Percentiles rank a stretch among this genome's conserved stretches.
Conservation (phyloP, 108 stramenopile species). For the Pinguiococcus pyrenoidosus region DNA sequence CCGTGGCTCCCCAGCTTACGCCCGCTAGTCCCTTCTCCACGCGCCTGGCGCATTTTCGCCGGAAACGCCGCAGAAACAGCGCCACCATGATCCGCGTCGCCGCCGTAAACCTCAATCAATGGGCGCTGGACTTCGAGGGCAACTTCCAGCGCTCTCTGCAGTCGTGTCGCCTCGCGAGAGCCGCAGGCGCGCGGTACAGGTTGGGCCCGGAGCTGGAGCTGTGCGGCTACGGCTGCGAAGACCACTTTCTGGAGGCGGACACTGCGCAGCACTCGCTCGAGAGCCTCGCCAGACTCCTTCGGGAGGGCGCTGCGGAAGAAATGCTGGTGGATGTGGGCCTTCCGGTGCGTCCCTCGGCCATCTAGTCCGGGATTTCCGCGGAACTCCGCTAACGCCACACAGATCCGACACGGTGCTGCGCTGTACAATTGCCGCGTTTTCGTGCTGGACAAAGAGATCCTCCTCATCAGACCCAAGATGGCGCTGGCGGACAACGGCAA, state of each 20-base stretch:
- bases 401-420: not conserved
- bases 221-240: slow-evolving; percentile 93
- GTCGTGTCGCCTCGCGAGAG: slow-evolving; percentile 65
- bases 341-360: no score
- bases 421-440: slow-evolving; percentile 86
- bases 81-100: slow-evolving; percentile 74
- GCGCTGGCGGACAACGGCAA: slow-evolving; percentile 87
- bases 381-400: no score
- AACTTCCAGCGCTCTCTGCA: slow-evolving; percentile 53
- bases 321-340: slow-evolving; percentile 91
- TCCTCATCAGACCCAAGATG: slow-evolving; percentile 56
- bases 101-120: slow-evolving; percentile 94
- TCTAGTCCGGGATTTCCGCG: no score
- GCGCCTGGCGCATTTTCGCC: no score
- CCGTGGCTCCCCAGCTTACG: no score
- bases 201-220: slow-evolving; percentile 93
- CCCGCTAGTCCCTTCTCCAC: no score
- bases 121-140: slow-evolving; percentile 93
- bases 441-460: slow-evolving; percentile 52
- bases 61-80: no score
- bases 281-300: slow-evolving; percentile 51
- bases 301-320: slow-evolving; percentile 55
- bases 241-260: slow-evolving; percentile 89
- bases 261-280: slow-evolving; percentile 91
- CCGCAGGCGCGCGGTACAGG: slow-evolving; percentile 64